Evolutionary conservation across 306 rosid species (phyloP), one percentile per base, ranked within the genome.

Genomic region (Hippophae tibetana): DNA sequence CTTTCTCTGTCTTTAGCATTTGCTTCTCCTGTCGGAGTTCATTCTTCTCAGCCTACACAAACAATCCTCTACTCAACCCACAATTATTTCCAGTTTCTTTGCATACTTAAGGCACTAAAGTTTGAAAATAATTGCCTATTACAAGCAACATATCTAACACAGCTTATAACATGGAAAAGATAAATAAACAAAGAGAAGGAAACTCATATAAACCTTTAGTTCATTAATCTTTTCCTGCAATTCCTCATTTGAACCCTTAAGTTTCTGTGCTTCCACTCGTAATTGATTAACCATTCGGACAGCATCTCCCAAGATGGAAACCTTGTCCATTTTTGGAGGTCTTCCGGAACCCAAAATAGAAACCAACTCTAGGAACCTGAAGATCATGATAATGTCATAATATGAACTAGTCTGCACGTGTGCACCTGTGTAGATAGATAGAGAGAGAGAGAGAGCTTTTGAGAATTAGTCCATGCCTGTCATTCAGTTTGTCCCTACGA

Each of bases 11-110:
- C 79, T 92, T 88, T 55, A 92, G 81, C 86, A 73, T 84, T 77
- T 84, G 95, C 78, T 92, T 92, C 88, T 92, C 96, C 40, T 83
- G 88, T 6, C 95, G 89, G 68, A 88, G 87, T 76, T 92, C 98
- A 6, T 83, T 92, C 86, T 92, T 92, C 84, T 92, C 98, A 27
- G 78, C 82, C 98, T 92, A 57, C 38, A 67, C 52, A 68, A 58
- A 74, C 43, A 57, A 66, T 42, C 47, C 14, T 12, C 11, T 44
- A 7, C 58, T 66, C 72, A 8, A 52, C 58, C 31, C 38, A 58
- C 38, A 56, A 14, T 12, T 44, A 56, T 41, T 45, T 42, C 42
- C 6, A 42, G 41, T 51, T 57, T 40, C 9, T 56, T 38, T 10
- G 1, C 14, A 45, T 55, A 7, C 13, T 55, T 41, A 14, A 8